Evolutionary conservation across 139 green algal species (phyloP).

Genomic region (Chlorella sorokiniana): DNA sequence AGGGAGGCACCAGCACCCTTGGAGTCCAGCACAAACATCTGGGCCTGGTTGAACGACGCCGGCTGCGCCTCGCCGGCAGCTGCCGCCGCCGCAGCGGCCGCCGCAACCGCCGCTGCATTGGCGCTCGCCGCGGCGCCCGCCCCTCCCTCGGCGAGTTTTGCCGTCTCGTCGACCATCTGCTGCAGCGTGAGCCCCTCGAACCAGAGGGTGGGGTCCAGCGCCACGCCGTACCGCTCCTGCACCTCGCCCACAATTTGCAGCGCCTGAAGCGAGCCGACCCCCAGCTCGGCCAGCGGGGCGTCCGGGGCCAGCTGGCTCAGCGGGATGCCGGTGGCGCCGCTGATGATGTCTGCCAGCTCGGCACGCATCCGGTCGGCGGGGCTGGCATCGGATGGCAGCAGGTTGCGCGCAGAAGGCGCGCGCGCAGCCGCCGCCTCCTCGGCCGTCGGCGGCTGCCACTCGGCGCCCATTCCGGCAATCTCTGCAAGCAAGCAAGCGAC

Average conservation of each 20-base stretch:
- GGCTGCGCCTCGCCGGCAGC: not conserved
- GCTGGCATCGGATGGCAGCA: not conserved
- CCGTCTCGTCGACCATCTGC: not conserved
- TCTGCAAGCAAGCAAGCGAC: no score
- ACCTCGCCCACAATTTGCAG: not conserved
- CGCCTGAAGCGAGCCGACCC: not conserved
- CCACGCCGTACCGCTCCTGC: not conserved
- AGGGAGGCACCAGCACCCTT: not conserved
- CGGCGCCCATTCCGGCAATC: not conserved
- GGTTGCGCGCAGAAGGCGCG: not conserved
- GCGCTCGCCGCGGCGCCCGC: no score
- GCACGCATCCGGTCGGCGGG: not conserved
- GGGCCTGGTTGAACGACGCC: not conserved
- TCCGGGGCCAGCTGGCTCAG: not conserved
- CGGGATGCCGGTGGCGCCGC: not conserved
- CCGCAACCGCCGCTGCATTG: no score
- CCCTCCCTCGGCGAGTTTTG: not conserved
- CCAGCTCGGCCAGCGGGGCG: not conserved
- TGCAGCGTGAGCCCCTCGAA: not conserved
- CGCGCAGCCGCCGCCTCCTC: not conserved
- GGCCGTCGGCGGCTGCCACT: not conserved
- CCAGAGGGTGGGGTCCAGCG: not conserved
- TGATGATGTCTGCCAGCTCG: not conserved
- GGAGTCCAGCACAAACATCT: not conserved
- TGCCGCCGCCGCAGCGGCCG: no score